Base-by-base conservation (phyloP, 495 filamentous ascomycete species). In the Neurospora sp. region DNA sequence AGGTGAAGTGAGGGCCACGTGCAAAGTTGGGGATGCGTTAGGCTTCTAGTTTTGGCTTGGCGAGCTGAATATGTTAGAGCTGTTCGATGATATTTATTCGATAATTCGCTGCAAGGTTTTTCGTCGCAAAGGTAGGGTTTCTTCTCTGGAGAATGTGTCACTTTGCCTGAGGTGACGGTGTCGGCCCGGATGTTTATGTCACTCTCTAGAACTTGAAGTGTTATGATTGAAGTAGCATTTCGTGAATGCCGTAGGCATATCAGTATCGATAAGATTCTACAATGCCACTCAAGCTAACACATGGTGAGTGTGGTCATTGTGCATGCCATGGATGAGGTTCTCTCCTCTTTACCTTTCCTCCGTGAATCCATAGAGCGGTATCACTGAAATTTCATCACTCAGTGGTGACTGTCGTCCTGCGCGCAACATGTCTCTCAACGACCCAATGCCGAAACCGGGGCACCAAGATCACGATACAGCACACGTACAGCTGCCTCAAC, bases 401-500 rank as follows among this genome's bases (percentile, higher is more conserved):
- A 35, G 6, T 35, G 27, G 12, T 62, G 14, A 62, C 54, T 0
- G 12, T 16, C 1, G 12, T 35, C 70, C 39, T 71, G 12, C 11
- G 4, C 20, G 35, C 37, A 42, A 72, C 18, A 71, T 71, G 23
- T 14, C 39, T 76, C 37, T 49, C 72, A 39, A 14, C 2, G 39
- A 40, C 44, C 23, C 46, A 69, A 35, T 18, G 38, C 16, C 66
- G 31, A 14, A 42, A 6, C 35, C 1, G 20, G 4, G 12, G n/a
- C 41, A 38, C 37, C 71, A 73, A 6, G 0, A 49, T 12, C 3
- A 74, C 18, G 39, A 81, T 80, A 0, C 12, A 1, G 27, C 54
- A 35, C 54, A 66, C 23, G 3, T 18, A 3, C 54, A 66, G 78
- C 70, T 83, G 2, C 4, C 76, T 11, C 35, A 80, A 3, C 82